Evolutionary conservation across 2,329 filamentous ascomycete genomes (phyloP).

Genomic region (Beauveria pseudobassiana): DNA sequence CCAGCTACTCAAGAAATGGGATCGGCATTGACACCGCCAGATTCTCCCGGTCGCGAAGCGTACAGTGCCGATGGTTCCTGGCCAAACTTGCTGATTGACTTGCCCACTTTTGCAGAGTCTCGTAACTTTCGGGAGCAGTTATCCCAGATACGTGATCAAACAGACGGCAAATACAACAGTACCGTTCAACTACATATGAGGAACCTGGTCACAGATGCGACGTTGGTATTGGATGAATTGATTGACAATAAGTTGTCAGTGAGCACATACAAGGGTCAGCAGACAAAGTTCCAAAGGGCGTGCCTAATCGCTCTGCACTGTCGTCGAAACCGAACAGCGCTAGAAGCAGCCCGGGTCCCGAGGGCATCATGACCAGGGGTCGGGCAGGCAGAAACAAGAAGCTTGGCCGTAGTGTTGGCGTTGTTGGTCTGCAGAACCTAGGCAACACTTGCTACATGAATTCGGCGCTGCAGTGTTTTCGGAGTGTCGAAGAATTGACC

Average conservation of each 20-base stretch:
- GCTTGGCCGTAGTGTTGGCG: constrained; percentile 63
- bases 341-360: constrained; percentile 59
- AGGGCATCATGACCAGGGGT: constrained; percentile 60
- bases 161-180: constrained; percentile 74
- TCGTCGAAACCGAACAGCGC: constrained; percentile 41
- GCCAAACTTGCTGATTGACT: constrained; percentile 36
- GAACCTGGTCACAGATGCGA: constrained; percentile 63
- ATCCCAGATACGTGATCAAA: constrained; percentile 49
- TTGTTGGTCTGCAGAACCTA: constrained; percentile 78
- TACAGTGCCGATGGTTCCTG: constrained; percentile 28
- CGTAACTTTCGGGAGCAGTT: constrained; percentile 19
- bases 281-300: constrained; percentile 26
- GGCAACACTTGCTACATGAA: constrained; percentile 99
- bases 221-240: constrained; percentile 78
- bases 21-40: constrained; percentile 32
- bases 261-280: constrained; percentile 36
- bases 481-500: constrained; percentile 87
- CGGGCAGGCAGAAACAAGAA: constrained; percentile 61
- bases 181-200: constrained; percentile 55
- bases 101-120: constrained; percentile 45
- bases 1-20: constrained; percentile 26
- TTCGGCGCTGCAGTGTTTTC: constrained; percentile 88
- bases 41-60: constrained; percentile 27
- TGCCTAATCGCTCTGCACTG: constrained; percentile 21
- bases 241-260: constrained; percentile 53